Evolutionary conservation across 495 filamentous ascomycete genomes (phyloP), one percentile per base, ranked within the genome.

Genomic region (Clavariopsis aquatica): DNA sequence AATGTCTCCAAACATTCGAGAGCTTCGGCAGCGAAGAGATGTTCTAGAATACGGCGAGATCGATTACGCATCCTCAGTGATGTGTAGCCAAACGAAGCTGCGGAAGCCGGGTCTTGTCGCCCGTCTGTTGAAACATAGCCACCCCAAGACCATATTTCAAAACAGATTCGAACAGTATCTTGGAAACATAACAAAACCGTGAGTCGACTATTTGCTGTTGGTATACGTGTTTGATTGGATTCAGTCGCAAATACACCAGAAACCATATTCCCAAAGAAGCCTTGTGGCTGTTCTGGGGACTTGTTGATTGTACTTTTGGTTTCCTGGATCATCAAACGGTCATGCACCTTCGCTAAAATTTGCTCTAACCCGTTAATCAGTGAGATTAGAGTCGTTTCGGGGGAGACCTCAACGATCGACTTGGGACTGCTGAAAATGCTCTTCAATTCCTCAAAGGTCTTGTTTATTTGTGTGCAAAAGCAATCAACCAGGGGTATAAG

Each of bases 231-330:
- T 56, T 92, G 92, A 2, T 81, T 87, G 7, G 86, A 81, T 57
- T 98, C 93, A 0, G 89, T 83, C 9, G 88, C 81, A 73, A 96
- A 96, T 0, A 96, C 90, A 0, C 92, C 92, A 1, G 92, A 94
- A 1, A 96, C 92, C 90, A 98, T 96, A 68, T 92, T 96, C 19
- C 93, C 92, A 70, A 98, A 96, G 75, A 98, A 96, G 47, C 93
- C 89, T 71, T 94, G 90, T 15, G 87, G 81, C 71, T 92, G 89
- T 66, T 96, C 91, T 38, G 91, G 90, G 59, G 84, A 89, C 76
- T 93, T 96, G 38, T 83, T 76, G 36, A 80, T 76, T 54, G 85
- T 81, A 36, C 76, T 77, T 63, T 87, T 89, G 45, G 85, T 79
- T 75, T 96, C 91, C 65, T 95, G 90, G 41, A 80, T 77, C 27